These are phyloP conservation scores for Candida freyschussii DNA, from an alignment of 1,139 yeast species.

Conservation along the genomic window DNA sequence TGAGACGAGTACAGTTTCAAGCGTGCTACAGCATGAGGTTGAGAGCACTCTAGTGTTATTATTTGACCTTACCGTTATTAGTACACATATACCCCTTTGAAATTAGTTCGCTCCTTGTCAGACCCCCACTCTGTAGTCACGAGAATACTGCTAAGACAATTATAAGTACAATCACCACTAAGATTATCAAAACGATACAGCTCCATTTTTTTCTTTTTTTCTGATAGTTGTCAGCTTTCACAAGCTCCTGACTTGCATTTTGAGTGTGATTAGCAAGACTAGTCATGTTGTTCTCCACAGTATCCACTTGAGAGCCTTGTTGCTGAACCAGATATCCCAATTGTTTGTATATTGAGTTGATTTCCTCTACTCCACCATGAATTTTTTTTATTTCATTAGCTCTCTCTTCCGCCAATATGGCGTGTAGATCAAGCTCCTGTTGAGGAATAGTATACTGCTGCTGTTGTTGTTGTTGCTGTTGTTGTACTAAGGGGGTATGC, in stretches of 20 bases:
- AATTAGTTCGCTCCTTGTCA: no score
- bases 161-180: slow-evolving; percentile 41
- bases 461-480: slow-evolving; percentile 29
- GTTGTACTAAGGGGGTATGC: slow-evolving; percentile 26
- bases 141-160: slow-evolving; percentile 24
- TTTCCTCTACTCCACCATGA: slow-evolving; percentile 74
- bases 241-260: slow-evolving; percentile 64
- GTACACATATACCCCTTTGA: no score
- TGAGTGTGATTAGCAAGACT: slow-evolving; percentile 64
- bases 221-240: slow-evolving; percentile 73
- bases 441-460: slow-evolving; percentile 43
- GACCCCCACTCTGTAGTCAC: no score
- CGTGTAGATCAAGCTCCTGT: slow-evolving; percentile 72
- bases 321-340: slow-evolving; percentile 71
- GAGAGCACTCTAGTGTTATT: no score
- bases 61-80: no score
- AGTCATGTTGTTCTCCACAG: slow-evolving; percentile 73
- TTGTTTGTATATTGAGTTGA: slow-evolving; percentile 79
- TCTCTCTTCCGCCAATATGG: slow-evolving; percentile 64
- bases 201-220: slow-evolving; percentile 67
- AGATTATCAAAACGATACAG: slow-evolving; percentile 50
- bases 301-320: slow-evolving; percentile 81
- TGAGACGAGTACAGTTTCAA: no score
- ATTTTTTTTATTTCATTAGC: slow-evolving; percentile 69
- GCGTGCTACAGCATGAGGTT: no score